Percentiles rank a stretch among this genome's conserved stretches.
Evolutionary conservation across 1,284 basidiomycete genomes (phyloP).

Genomic region (Cystobasidiaceae sp.): DNA sequence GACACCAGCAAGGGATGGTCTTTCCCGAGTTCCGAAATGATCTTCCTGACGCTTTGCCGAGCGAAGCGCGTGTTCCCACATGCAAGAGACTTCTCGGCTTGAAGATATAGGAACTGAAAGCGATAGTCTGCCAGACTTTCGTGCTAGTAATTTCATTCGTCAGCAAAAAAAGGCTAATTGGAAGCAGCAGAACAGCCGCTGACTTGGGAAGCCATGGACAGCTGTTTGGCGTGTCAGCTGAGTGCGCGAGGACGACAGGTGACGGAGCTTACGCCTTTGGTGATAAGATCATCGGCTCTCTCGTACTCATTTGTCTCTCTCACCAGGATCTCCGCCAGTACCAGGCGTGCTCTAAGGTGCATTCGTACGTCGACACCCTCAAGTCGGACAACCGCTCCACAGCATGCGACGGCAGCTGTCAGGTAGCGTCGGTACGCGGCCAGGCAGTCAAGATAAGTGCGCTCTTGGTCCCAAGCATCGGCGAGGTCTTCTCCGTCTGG

Average conservation of each 20-base stretch:
- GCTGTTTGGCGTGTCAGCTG: neutral
- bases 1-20: neutral
- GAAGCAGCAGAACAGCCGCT: neutral
- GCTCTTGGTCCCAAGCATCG: neutral
- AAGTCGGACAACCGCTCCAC: neutral
- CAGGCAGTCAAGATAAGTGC: neutral
- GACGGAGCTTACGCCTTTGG: constrained; percentile 6
- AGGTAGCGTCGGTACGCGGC: constrained; percentile 14
- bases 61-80: constrained; percentile 10
- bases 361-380: neutral
- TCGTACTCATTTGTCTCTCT: constrained; percentile 13
- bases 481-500: neutral
- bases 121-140: constrained; percentile 10
- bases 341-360: constrained; percentile 2
- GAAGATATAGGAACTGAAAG: constrained; percentile 10
- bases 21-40: neutral
- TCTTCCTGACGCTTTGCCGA: neutral
- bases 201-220: constrained; percentile 3
- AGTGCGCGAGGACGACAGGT: neutral
- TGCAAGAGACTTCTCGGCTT: constrained; percentile 12
- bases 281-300: neutral
- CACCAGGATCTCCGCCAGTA: constrained; percentile 23
- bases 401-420: constrained; percentile 3
- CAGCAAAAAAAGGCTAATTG: neutral
- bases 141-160: neutral